A percentile compares a stretch with the other conserved stretches of the same genome.
Evolutionary conservation across 805 yeast genomes (phyloP).

Genomic region (Candida sanyiensis): DNA sequence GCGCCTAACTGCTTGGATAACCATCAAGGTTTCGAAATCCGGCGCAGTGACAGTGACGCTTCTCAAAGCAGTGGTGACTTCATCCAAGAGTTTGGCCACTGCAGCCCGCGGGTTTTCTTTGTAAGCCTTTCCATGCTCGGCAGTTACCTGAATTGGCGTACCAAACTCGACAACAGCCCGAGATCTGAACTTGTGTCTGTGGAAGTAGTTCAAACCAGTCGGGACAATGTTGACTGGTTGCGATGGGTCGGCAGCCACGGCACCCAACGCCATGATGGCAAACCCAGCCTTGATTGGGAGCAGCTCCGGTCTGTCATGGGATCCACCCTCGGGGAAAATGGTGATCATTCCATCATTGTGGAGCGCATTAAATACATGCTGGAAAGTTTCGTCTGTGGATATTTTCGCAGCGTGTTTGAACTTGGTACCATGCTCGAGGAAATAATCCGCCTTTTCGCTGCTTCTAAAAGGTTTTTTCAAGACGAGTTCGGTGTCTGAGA

Average conservation of each 20-base stretch:
- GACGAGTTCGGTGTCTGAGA: conserved; percentile 64
- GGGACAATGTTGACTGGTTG: conserved; percentile 84
- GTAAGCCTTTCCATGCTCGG: conserved; percentile 59
- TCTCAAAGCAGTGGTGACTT: conserved; percentile 67
- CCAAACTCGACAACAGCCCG: conserved; percentile 95
- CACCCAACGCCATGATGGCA: conserved; percentile 95
- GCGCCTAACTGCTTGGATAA: conserved; percentile 91
- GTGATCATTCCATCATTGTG: conserved; percentile 78
- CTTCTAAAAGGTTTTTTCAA: conserved; percentile 62
- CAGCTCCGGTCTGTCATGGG: conserved; percentile 88
- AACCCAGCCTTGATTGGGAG: conserved; percentile 95
- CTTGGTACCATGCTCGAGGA: conserved; percentile 50
- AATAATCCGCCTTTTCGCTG: conserved; percentile 38
- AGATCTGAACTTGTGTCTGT: conserved; percentile 88
- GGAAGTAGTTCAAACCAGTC: conserved; percentile 94
- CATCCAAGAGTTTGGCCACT: conserved; percentile 63
- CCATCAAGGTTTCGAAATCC: conserved; percentile 87
- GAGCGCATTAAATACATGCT: conserved; percentile 76
- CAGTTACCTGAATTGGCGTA: conserved; percentile 65
- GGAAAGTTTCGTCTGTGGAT: conserved; percentile 77
- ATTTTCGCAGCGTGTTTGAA: conserved; percentile 76
- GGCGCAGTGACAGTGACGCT: conserved; percentile 92
- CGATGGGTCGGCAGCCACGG: conserved; percentile 69
- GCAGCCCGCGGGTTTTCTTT: conserved; percentile 65
- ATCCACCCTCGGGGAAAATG: conserved; percentile 96